Evolutionary conservation across 306 rosid species (phyloP), one percentile per base, ranked within the genome.

Genomic region (Arachis stenosperma): DNA sequence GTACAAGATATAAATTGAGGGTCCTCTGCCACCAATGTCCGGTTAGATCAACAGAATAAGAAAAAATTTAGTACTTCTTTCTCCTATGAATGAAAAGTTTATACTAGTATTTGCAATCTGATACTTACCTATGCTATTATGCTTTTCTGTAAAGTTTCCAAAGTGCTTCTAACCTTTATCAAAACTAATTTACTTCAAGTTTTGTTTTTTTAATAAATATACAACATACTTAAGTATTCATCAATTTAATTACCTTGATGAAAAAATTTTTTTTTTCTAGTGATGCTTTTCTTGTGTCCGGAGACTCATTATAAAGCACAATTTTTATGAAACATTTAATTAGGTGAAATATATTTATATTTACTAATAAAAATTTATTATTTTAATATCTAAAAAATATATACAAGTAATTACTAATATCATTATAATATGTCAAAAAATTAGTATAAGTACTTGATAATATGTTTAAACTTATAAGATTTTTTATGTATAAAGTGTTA

Each of bases 91-190:
- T 51, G 62, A 72, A 83, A 83, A 83, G 77, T 69, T 37, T 61
- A 76, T 83, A 69, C 82, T 74, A 76, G 30, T 54, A 67, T 58
- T 27, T 73, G 78, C 70, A 43, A n/a, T 63, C 58, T 57, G 71
- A 76, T 76, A 60, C 58, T 66, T 72, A 43, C 74, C 75, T 51
- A n/a, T 72, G 67, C 75, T 51, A n/a, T 72, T 58, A 83, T 83
- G 84, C 82, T 80, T 80, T 55, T 58, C 71, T 77, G 65, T 72
- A 76, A 73, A 85, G 84, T 65, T 77, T 68, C 75, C 69, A 3
- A 30, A 79, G 75, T 67, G 84, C 81, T 63, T 70, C 67, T 59
- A 71, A 78, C 51, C 79, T 78, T 81, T 78, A 71, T 30, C 58
- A 44, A 55, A 53, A 67, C 61, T 70, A 70, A 65, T 56, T 78